Evolutionary conservation across 345 rosid species (phyloP).

Genomic region (Melaleuca quinquenervia): DNA sequence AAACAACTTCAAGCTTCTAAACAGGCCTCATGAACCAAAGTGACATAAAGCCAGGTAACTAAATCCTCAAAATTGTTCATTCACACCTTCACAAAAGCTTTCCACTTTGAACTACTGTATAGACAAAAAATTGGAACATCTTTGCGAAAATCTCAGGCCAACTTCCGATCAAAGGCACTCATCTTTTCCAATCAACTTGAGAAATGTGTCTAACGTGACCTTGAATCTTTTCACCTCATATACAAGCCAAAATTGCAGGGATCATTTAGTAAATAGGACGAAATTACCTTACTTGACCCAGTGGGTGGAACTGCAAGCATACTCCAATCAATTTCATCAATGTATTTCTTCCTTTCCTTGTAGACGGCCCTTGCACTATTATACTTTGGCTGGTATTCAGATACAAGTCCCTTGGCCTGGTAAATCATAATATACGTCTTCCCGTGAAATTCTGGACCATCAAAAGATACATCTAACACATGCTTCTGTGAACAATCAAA

Average conservation of each 20-base stretch:
- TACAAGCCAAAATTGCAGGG: background rate
- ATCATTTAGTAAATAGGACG: background rate
- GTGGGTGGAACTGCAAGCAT: slow-evolving; percentile 89
- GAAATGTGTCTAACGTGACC: background rate
- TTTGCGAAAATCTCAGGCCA: background rate
- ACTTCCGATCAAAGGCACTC: background rate
- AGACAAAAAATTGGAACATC: background rate
- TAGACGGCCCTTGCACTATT: slow-evolving; percentile 93
- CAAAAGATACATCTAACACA: background rate
- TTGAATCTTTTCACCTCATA: background rate
- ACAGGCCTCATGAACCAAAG: background rate
- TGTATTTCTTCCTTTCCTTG: slow-evolving; percentile 82
- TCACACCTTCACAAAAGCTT: background rate
- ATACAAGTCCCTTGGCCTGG: slow-evolving; percentile 90
- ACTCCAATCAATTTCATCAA: slow-evolving; percentile 92
- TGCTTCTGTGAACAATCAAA: background rate
- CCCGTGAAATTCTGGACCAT: slow-evolving; percentile 5
- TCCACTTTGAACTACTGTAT: background rate
- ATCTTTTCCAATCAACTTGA: background rate
- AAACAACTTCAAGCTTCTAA: background rate
- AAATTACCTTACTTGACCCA: slow-evolving; percentile 56
- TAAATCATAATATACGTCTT: background rate
- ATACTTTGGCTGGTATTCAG: slow-evolving; percentile 86
- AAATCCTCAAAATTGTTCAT: background rate
- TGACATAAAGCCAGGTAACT: background rate